Evolutionary conservation across 2,329 filamentous ascomycete species (phyloP), one percentile per base, ranked within the genome.

Genomic region (Aspergillus tubingensis): DNA sequence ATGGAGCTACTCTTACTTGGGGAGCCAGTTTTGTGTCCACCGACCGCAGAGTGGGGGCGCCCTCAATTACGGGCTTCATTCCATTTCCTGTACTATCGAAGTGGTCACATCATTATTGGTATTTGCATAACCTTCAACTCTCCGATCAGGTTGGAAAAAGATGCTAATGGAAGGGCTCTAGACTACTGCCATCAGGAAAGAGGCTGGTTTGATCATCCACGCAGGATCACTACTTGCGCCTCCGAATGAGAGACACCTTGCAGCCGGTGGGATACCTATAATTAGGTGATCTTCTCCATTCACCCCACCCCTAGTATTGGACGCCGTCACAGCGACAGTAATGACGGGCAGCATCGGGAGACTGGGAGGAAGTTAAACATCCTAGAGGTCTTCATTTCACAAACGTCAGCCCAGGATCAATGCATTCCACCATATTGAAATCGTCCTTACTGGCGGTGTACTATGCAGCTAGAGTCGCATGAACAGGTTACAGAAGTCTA

Each of bases 221-320:
- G 41, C 41, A 44, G 41, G 41, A 19, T 21, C 21, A 44, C 19
- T 44, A 23, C 41, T 23, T 25, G 25, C 25, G 27, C n/a, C 23
- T 23, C 47, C 30, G 39, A 47, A 36, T 10, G 10, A 21, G 39
- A 44, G 41, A 36, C 39, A 55, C 53, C 53, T 55, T 55, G 36
- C 53, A 44, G 53, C 3, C 15, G 21, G 27, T 30, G 30, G 32
- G 30, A 23, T 47, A 8, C 21, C 39, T 55, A 55, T 55, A 38
- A 55, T 32, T 55, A 54, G 53, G 39, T 8, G 53, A 55, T 55
- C 53, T 55, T 44, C 53, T 43, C 25, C 41, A 32, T 25, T 54
- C 23, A 55, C 6, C 39, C 41, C 21, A 55, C 39, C 19, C 39
- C 53, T 47, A 17, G 30, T 50, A 50, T 50, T 50, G 25, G 47